Conservation (phyloP, 2,329 filamentous ascomycete species). For the Gnomoniopsis smithogilvyi region DNA sequence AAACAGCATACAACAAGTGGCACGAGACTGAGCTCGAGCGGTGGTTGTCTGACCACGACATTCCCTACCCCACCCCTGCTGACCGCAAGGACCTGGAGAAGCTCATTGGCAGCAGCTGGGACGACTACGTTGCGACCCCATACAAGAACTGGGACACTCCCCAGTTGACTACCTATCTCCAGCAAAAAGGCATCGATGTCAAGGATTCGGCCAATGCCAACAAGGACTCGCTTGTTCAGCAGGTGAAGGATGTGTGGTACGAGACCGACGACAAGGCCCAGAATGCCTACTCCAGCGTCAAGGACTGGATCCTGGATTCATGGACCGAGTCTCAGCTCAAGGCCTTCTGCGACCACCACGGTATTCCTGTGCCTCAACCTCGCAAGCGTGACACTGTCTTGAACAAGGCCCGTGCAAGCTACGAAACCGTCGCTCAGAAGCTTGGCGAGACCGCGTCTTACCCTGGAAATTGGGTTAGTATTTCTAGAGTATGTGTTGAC, state of each 20-base stretch:
- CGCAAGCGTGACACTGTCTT: conserved; percentile 81
- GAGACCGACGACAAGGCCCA: conserved; percentile 76
- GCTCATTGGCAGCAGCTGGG: conserved; percentile 88
- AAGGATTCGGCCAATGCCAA: conserved; percentile 64
- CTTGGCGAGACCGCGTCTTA: conserved; percentile 76
- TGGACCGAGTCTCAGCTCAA: conserved; percentile 95
- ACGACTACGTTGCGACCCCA: conserved; percentile 68
- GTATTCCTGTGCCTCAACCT: conserved; percentile 83
- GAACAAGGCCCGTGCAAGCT: conserved; percentile 74
- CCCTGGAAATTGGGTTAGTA: conserved; percentile 74
- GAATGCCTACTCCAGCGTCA: conserved; percentile 67
- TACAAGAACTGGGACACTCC: conserved; percentile 75
- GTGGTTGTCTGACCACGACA: conserved; percentile 89
- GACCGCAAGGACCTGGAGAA: conserved; percentile 94
- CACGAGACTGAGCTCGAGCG: conserved; percentile 96
- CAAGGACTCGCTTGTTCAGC: conserved; percentile 64
- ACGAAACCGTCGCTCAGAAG: conserved; percentile 73
- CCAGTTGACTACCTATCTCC: conserved; percentile 66
- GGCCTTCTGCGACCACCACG: conserved; percentile 84
- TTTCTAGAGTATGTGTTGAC: not conserved
- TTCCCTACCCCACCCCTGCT: conserved; percentile 85
- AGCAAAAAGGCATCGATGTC: conserved; percentile 66
- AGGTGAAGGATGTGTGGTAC: conserved; percentile 72
- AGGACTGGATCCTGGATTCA: conserved; percentile 92
- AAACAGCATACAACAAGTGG: conserved; percentile 93